Evolutionary conservation across 1,139 yeast species (phyloP).

Genomic region (Hansenula lynferdii): DNA sequence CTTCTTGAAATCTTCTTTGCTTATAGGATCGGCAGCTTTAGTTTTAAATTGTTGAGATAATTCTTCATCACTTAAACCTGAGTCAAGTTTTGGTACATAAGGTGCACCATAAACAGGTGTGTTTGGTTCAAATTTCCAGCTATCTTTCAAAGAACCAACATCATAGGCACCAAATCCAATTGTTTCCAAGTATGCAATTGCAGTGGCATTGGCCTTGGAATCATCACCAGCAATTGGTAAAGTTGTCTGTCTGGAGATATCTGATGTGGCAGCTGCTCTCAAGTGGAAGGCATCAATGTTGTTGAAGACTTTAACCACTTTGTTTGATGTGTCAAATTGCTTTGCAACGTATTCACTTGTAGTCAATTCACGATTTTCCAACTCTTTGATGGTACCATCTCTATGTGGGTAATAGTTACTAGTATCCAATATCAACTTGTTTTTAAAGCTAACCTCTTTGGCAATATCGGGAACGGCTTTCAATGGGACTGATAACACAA

Average conservation of each 20-base stretch:
- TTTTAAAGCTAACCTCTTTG: not conserved
- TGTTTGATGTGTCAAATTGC: not conserved
- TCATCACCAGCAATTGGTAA: conserved; percentile 1
- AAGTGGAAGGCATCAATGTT: not conserved
- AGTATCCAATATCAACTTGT: not conserved
- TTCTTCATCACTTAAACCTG: too few relatives aligned
- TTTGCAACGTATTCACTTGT: not conserved
- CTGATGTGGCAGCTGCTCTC: not conserved
- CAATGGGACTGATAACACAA: not conserved
- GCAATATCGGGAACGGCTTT: not conserved
- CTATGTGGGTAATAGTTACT: not conserved
- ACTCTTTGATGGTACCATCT: not conserved
- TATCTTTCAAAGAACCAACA: not conserved
- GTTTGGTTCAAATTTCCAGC: not conserved
- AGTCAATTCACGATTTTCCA: not conserved
- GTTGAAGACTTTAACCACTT: not conserved
- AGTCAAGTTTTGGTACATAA: not conserved
- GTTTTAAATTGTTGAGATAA: too few relatives aligned
- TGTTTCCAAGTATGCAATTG: too few relatives aligned
- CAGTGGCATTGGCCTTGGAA: too few relatives aligned
- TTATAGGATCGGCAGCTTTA: not conserved
- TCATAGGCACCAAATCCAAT: not conserved
- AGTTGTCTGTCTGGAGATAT: not conserved
- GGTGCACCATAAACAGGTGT: not conserved
- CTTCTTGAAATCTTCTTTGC: not conserved